Conservation (phyloP, 2,329 filamentous ascomycete species). For the Paraphaeosphaeria sporulosa region DNA sequence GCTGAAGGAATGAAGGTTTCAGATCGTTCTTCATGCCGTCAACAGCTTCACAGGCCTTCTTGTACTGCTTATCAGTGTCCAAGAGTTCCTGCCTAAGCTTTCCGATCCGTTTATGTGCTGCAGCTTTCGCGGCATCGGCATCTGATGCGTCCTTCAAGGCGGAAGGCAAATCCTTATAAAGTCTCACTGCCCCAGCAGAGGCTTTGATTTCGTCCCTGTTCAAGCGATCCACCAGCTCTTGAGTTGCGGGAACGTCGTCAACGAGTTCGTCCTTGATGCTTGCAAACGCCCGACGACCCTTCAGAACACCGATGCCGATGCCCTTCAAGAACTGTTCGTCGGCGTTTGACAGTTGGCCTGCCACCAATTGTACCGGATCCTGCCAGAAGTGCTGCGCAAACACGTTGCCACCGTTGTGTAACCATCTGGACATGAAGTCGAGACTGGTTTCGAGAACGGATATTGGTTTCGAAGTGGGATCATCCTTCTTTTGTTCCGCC, state of each 20-base stretch:
- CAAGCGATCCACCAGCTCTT: slow-evolving; percentile 33
- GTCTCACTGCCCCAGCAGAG: slow-evolving; percentile 12
- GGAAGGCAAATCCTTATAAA: slow-evolving; percentile 2
- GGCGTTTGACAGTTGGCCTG: slow-evolving; percentile 8
- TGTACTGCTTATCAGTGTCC: slow-evolving; percentile 14
- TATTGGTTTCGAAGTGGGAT: neutral
- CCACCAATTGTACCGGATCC: slow-evolving; percentile 33
- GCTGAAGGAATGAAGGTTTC: slow-evolving; percentile 21
- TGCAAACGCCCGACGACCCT: slow-evolving; percentile 32
- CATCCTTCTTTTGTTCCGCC: neutral
- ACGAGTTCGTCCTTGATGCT: slow-evolving; percentile 35
- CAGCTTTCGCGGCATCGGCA: neutral
- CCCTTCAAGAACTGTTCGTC: slow-evolving; percentile 20
- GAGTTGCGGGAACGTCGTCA: slow-evolving; percentile 35
- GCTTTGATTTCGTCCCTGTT: slow-evolving; percentile 33
- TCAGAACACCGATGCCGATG: slow-evolving; percentile 31
- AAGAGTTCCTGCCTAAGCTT: slow-evolving; percentile 10
- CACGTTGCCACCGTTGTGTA: slow-evolving; percentile 33
- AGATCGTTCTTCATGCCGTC: slow-evolving; percentile 16
- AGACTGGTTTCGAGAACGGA: slow-evolving; percentile 32
- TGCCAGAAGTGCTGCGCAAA: slow-evolving; percentile 43
- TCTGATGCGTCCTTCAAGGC: neutral
- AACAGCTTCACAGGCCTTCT: slow-evolving; percentile 14
- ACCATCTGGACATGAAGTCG: slow-evolving; percentile 40
- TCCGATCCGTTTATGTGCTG: neutral